Percentiles rank a stretch among this genome's conserved stretches.
Evolutionary conservation across 768 basidiomycete genomes (phyloP).

Genomic region (Tulasnella calospora): DNA sequence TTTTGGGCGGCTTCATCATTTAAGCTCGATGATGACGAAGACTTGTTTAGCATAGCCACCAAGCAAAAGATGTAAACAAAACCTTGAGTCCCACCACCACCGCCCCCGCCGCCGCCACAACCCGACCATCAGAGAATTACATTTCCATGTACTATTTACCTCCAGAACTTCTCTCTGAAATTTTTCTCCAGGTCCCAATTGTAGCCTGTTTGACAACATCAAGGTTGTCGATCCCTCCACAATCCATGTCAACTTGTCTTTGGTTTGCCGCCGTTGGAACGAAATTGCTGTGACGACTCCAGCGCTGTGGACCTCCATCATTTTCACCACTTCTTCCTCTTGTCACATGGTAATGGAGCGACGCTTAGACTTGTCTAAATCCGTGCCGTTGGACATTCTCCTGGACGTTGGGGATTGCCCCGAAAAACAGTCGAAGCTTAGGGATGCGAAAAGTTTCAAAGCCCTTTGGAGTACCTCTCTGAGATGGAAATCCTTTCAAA

Average conservation of each 20-base stretch:
- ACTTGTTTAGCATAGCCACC: conserved; percentile 6
- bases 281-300: background rate
- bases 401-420: background rate
- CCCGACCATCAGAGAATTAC: background rate
- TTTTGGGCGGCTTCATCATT: too few species aligned
- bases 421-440: background rate
- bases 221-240: background rate
- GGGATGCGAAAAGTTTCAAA: background rate
- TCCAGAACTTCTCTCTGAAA: background rate
- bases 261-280: background rate
- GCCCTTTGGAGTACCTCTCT: background rate
- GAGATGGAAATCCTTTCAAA: background rate
- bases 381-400: background rate
- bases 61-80: background rate
- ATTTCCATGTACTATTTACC: background rate
- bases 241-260: background rate
- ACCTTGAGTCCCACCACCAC: too few species aligned
- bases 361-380: background rate
- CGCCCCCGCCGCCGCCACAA: too few species aligned
- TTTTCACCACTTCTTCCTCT: background rate
- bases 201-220: background rate
- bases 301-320: background rate
- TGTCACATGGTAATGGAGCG: background rate
- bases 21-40: background rate
- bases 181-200: background rate